Conservation (phyloP, 345 rosid genomes). For the Durio zibethinus region DNA sequence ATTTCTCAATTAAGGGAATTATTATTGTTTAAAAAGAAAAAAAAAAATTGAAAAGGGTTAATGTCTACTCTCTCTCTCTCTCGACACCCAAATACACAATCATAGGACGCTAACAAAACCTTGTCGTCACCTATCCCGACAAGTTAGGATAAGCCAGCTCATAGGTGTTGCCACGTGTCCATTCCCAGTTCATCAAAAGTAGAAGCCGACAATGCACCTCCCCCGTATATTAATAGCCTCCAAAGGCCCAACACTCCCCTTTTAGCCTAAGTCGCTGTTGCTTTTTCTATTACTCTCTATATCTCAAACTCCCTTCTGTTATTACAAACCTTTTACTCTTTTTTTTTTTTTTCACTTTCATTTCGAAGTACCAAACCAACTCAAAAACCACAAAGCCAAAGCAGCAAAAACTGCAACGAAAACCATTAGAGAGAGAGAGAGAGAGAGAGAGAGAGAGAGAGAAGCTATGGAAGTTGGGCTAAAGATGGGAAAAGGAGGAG, state of each 20-base stretch:
- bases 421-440: slow-evolving; percentile 10
- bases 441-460: too few relatives aligned
- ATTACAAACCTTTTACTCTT: neutral
- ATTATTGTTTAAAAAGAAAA: neutral
- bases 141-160: slow-evolving; percentile 25
- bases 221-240: slow-evolving; percentile 25
- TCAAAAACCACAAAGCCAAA: slow-evolving; percentile 4
- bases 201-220: slow-evolving; percentile 12
- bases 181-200: neutral
- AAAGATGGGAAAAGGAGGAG: slow-evolving; percentile 15
- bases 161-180: slow-evolving; percentile 25
- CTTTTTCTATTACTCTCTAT: neutral
- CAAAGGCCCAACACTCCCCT: slow-evolving; percentile 13
- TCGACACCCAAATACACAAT: slow-evolving; percentile 26
- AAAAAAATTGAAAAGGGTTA: neutral
- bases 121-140: slow-evolving; percentile 26
- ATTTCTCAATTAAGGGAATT: neutral
- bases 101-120: slow-evolving; percentile 30
- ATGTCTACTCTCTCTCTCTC: neutral
- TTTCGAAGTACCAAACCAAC: neutral
- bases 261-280: slow-evolving; percentile 17
- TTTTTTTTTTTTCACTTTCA: neutral
- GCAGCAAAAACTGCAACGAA: neutral
- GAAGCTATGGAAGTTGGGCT: slow-evolving; percentile 31
- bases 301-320: too few relatives aligned